Evolutionary conservation across 2,329 filamentous ascomycete genomes (phyloP), one percentile per base, ranked within the genome.

Genomic region (Fusarium sp.): DNA sequence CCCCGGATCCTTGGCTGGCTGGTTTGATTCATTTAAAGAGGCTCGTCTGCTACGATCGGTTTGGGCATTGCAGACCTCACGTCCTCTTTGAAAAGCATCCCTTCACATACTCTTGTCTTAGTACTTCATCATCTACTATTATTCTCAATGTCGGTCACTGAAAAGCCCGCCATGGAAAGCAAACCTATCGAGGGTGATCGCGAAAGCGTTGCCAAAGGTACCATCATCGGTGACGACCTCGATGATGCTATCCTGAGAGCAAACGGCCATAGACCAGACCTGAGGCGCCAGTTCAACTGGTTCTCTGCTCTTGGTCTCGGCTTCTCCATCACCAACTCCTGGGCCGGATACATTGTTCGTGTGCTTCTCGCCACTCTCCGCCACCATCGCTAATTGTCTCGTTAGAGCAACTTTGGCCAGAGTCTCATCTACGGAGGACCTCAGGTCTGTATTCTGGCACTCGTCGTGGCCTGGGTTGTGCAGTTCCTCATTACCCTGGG

Each of bases 241-340:
- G 68, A 71, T 18, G 61, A 71, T 48, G 66, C 66, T 8, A 35
- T 68, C 34, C 66, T 71, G 16, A 11, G 61, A 18, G 68, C 68
- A 35, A 68, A 71, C 20, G 68, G 68, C 6, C 68, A 71, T n/a
- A 52, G 39, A 14, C 34, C 68, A 6, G 68, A 57, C 6, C 27
- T 71, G 39, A 68, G 50, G 41, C 68, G 68, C 8, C 66, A 68
- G 56, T 71, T 71, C 66, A 65, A 59, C 58, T 71, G 66, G 68
- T 23, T 71, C 18, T 65, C 66, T 8, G 66, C 68, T 5, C 61
- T 71, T 5, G 62, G 66, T 16, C 68, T 71, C 3, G 68, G 66
- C 2, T 71, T 71, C 13, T 62, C 61, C 35, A 71, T 71, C 48
- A 71, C 68, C 14, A 71, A 71, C 50, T 71, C 68, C 2, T 68